These are phyloP conservation scores for Cystobasidium tubakii DNA, from an alignment of 768 basidiomycete genomes.

Conservation along the genomic window DNA sequence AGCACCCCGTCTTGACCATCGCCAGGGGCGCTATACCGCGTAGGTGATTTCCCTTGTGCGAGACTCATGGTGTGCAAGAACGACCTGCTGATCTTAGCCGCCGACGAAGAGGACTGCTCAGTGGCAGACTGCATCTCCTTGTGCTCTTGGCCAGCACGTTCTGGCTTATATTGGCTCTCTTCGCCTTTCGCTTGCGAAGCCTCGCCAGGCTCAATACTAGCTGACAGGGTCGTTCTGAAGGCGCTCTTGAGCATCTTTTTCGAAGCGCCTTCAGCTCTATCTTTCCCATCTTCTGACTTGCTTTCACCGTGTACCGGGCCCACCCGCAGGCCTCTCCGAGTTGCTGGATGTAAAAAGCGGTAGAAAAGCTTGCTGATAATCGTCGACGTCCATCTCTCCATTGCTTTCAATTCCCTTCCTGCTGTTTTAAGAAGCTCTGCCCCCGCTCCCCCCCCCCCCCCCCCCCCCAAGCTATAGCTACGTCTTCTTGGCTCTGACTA, in stretches of 20 bases:
- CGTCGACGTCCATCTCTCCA: not conserved
- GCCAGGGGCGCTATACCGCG: no score
- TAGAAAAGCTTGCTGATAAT: not conserved
- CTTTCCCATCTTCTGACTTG: conserved; percentile 6
- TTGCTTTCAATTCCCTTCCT: not conserved
- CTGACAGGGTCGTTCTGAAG: not conserved
- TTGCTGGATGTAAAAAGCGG: not conserved
- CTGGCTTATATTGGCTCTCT: not conserved
- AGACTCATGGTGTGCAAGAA: no score
- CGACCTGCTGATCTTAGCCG: not conserved
- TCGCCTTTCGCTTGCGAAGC: not conserved
- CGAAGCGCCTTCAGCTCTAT: not conserved
- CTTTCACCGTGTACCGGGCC: not conserved
- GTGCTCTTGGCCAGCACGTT: not conserved
- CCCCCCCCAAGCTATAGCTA: no score
- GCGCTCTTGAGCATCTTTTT: conserved; percentile 5
- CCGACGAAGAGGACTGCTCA: not conserved
- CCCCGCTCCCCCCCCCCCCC: no score
- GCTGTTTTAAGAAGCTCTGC: conserved; percentile 16
- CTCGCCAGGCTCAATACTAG: not conserved
- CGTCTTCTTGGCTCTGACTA: conserved; percentile 14
- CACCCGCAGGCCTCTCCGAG: not conserved
- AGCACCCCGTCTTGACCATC: no score
- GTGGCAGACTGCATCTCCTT: conserved; percentile 7
- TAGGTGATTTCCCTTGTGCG: no score